Percentiles rank a stretch among this genome's conserved stretches.
phyloP scores from a whole-genome alignment of 1,284 basidiomycete genomes.

The Cutaneotrichosporon sp. region DNA sequence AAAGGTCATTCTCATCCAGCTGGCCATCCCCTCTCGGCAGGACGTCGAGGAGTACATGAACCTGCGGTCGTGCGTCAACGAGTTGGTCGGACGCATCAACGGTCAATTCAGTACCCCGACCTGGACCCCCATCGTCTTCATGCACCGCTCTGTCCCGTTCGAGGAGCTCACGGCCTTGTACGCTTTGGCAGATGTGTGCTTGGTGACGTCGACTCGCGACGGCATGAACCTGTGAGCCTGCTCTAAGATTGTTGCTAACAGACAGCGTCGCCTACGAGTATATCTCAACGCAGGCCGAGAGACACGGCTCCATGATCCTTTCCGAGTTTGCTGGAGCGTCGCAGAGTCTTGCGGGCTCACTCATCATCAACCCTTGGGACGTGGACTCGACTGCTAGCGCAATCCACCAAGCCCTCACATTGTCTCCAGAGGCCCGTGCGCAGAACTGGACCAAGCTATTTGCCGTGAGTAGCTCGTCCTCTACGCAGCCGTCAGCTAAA shows the following conservation, averaged over 20 bases:
- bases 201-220: conserved; percentile 92
- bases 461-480: conserved; percentile 60
- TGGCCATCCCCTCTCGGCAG: conserved; percentile 94
- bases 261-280: conserved; percentile 97
- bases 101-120: conserved; percentile 97
- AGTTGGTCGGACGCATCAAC: conserved; percentile 96
- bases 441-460: conserved; percentile 94
- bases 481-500: conserved; percentile 55
- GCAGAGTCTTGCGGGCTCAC: conserved; percentile 86
- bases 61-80: conserved; percentile 91
- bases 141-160: conserved; percentile 91
- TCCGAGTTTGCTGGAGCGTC: conserved; percentile 98
- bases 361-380: conserved; percentile 96
- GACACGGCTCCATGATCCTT: conserved; percentile 94
- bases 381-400: conserved; percentile 93
- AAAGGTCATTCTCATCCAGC: conserved; percentile 94
- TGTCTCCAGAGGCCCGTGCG: conserved; percentile 73
- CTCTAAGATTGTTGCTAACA: not conserved
- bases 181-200: conserved; percentile 91
- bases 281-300: conserved; percentile 88
- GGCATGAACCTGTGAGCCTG: conserved; percentile 81
- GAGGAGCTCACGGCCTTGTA: conserved; percentile 96
- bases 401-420: conserved; percentile 89
- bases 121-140: conserved; percentile 98
- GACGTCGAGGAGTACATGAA: conserved; percentile 99